Evolutionary conservation across 1,284 basidiomycete species (phyloP), one percentile per base, ranked within the genome.

Genomic region (Earliella scabrosa): DNA sequence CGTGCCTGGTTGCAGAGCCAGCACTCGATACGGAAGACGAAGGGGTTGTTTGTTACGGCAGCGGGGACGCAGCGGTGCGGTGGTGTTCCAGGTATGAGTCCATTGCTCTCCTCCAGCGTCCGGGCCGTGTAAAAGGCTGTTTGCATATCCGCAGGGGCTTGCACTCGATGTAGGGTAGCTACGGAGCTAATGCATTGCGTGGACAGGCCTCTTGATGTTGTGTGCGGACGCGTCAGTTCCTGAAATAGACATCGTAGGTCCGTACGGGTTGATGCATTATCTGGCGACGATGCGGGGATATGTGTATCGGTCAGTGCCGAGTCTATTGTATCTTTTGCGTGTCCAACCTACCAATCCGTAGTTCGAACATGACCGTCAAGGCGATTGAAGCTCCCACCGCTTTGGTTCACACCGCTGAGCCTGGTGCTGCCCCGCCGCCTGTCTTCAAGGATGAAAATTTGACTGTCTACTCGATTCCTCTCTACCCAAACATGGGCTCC

Each of bases 171-270:
- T 31, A 21, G 14, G 23, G n/a, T 39, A 31, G 14, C 43, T 27
- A n/a, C 13, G 16, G 32, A 32, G 45, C 48, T 54, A 45, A 54
- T 24, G 20, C 29, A 43, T 16, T 10, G 16, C 34, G 24, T 24
- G n/a, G n/a, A 26, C 49, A 90, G 93, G 93, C 2, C 71, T 93
- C 16, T 67, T 95, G 40, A 95, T 97, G 93, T 86, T 86, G 1
- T 77, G 91, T 58, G 90, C 92, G 5, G 94, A 96, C 71, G 81
- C 82, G 1, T 81, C 82, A 1, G 81, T 86, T 35, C 72, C 75
- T 24, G 75, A 79, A 38, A 54, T 96, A 32, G 74, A 82, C 26
- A 68, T 96, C 20, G 75, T 85, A 31, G 95, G 93, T 5, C 93
- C 93, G 1, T 79, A 79, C 7, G 92, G 91, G 23, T 71, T 90